Conservation (phyloP, 1,139 yeast genomes). For the Entelexis sorbosivorans region DNA sequence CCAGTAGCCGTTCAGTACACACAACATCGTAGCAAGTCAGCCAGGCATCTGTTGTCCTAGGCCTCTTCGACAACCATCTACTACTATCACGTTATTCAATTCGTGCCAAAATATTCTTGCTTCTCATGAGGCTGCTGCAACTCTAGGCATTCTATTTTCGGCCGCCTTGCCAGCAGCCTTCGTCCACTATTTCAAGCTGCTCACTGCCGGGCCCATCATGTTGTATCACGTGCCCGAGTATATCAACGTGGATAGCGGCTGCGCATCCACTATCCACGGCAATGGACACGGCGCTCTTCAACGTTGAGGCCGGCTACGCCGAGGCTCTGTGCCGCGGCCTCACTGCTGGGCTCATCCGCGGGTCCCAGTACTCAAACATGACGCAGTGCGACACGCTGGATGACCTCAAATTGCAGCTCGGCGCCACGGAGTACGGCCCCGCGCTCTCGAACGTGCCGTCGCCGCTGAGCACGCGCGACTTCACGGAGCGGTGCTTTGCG, state of each 20-base stretch:
- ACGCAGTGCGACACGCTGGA: conserved; percentile 94
- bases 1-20: too few relatives aligned
- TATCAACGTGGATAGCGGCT: not conserved
- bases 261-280: not conserved
- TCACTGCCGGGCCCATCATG: not conserved
- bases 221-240: not conserved
- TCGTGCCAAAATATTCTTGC: too few relatives aligned
- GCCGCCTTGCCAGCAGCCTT: too few relatives aligned
- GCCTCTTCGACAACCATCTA: too few relatives aligned
- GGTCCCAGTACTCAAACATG: conserved; percentile 75
- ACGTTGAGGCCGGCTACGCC: conserved; percentile 75
- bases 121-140: too few relatives aligned
- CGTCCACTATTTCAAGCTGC: too few relatives aligned
- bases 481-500: conserved; percentile 66
- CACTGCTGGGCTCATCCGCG: conserved; percentile 66
- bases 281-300: conserved; percentile 85
- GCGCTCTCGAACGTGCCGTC: conserved; percentile 74
- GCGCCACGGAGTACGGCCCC: conserved; percentile 93
- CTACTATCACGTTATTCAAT: too few relatives aligned
- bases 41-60: too few relatives aligned
- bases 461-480: conserved; percentile 68
- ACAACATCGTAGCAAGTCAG: too few relatives aligned
- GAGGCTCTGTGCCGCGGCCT: conserved; percentile 95
- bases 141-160: too few relatives aligned
- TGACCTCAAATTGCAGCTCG: conserved; percentile 82